These are phyloP conservation scores for Nemania sp. DNA, from an alignment of 2,329 filamentous ascomycete genomes.

Conservation along the genomic window DNA sequence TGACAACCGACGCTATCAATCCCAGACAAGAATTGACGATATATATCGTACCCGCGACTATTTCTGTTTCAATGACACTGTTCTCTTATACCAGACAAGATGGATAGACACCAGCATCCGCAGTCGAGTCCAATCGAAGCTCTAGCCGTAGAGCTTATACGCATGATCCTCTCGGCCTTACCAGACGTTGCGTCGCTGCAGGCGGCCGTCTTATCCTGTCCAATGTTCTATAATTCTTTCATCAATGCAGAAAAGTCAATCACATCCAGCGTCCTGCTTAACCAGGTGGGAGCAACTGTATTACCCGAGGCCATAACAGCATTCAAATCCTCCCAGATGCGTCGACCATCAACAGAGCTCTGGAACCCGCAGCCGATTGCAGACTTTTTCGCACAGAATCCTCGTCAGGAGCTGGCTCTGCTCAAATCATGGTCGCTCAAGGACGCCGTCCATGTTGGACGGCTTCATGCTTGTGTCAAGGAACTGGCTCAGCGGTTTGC, in stretches of 20 bases:
- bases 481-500: background rate
- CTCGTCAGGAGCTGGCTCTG: background rate
- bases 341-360: background rate
- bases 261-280: slow-evolving; percentile 5
- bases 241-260: background rate
- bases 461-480: slow-evolving; percentile 1
- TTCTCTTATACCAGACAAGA: too few species aligned
- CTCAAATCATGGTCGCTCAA: background rate
- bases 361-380: background rate
- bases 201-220: slow-evolving; percentile 9
- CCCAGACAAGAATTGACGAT: too few species aligned
- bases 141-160: slow-evolving; percentile 1
- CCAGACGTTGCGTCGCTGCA: slow-evolving; percentile 10
- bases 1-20: too few species aligned
- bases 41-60: too few species aligned
- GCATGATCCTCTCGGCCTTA: slow-evolving; percentile 4
- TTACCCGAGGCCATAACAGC: slow-evolving; percentile 13
- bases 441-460: background rate
- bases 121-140: background rate
- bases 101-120: background rate
- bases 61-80: too few species aligned
- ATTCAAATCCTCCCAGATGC: background rate
- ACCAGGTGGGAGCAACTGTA: slow-evolving; percentile 11
- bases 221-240: slow-evolving; percentile 11
- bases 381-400: background rate